These are phyloP conservation scores for Hymenoscyphus scutula DNA, from an alignment of 2,329 filamentous ascomycete species.

Conservation along the genomic window DNA sequence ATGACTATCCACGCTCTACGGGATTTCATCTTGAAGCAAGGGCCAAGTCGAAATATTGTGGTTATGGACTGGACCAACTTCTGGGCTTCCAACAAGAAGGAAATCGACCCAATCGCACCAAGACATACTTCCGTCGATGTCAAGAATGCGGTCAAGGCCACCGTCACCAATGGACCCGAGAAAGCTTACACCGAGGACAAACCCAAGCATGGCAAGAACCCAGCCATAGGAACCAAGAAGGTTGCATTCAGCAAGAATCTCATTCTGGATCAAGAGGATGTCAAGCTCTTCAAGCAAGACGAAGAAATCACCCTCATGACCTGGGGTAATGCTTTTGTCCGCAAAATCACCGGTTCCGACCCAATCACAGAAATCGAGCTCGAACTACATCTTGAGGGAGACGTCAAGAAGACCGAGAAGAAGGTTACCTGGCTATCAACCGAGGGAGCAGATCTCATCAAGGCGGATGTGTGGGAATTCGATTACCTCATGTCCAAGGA, in stretches of 20 bases:
- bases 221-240: constrained; percentile 79
- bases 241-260: constrained; percentile 74
- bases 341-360: constrained; percentile 57
- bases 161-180: constrained; percentile 62
- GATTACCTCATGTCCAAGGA: constrained; percentile 96
- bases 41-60: constrained; percentile 79
- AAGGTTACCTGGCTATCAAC: constrained; percentile 92
- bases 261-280: constrained; percentile 83
- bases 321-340: constrained; percentile 88
- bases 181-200: constrained; percentile 68
- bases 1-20: constrained; percentile 77
- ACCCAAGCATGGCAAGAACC: constrained; percentile 87
- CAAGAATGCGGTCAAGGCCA: constrained; percentile 69
- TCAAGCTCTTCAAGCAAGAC: constrained; percentile 72
- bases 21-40: constrained; percentile 82
- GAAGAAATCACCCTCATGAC: constrained; percentile 97
- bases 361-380: constrained; percentile 70
- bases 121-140: constrained; percentile 71
- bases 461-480: constrained; percentile 87
- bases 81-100: constrained; percentile 73
- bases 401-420: constrained; percentile 94
- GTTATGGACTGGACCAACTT: constrained; percentile 79
- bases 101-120: constrained; percentile 74
- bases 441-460: constrained; percentile 71
- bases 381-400: constrained; percentile 86